Evolutionary conservation across 176 grass and related monocot species (phyloP), one percentile per base, ranked within the genome.

Genomic region (Eragrostis curvula): DNA sequence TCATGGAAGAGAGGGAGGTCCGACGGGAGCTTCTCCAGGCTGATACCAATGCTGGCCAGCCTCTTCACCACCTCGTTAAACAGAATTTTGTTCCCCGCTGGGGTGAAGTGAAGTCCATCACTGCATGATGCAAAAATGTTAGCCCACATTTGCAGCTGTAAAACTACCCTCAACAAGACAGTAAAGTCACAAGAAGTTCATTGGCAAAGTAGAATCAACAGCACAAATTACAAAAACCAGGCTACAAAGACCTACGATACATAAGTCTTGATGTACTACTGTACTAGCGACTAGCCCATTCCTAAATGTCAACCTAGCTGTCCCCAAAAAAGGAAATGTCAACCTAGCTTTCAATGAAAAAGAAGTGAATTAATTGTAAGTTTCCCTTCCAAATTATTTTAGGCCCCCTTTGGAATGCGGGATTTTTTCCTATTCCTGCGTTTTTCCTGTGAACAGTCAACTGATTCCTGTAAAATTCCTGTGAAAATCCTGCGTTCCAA

Each of bases 61-160:
- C 81, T 86, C 74, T 91, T 79, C 77, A 85, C 42, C 75, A 94
- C 80, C 81, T 94, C 78, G 15, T 89, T 74, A 4, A 92, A 97
- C 65, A 94, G 72, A 64, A 94, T 80, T 48, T 86, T 91, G 75
- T 97, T 97, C 36, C 95, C 95, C 3, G 25, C 16, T 14, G 86
- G 58, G n/a, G 92, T 73, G 69, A 97, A 94, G 79, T 97, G 95
- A 55, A 97, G 85, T 5, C 92, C 90, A 28, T 97, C 95, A 29
- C 95, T 94, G 83, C 75, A 73, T 32, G 74, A 8, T 16, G n/a
- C 46, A 70, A 32, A 58, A 53, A 71, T 12, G 10, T 87, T 82
- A 83, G 48, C 47, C 58, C 17, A 29, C 32, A 30, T 30, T 44
- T 68, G 9, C 7, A 27, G 10, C 42, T 44, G 43, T 32, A 17